Evolutionary conservation across 352 stramenopile genomes (phyloP), one percentile per base, ranked within the genome.

Genomic region (Pelagophyceae sp.): DNA sequence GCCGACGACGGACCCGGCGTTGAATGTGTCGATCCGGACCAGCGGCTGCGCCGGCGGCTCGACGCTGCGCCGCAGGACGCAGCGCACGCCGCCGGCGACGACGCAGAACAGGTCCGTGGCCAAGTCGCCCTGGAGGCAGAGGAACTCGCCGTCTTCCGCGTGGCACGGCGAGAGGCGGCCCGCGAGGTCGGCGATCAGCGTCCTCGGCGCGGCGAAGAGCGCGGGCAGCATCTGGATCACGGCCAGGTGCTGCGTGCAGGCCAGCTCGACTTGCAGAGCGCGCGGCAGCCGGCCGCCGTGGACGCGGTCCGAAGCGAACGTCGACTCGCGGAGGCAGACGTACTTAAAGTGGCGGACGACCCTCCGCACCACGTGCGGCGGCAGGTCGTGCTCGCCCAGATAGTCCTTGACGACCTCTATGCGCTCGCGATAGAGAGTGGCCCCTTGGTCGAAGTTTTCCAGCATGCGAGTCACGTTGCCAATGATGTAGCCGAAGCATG

Each of bases 401-500:
- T 72, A 72, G 31, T 25, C 63, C 63, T 72, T 72, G 63, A 72
- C n/a, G 29, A 33, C 5, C 29, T 72, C 63, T 1, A 72, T 29
- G 6, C 27, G 6, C 31, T 37, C 61, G 32, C 61, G 60, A 77
- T 85, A 87, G 15, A 82, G 80, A 37, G 82, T 76, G 20, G 80
- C 76, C 69, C 79, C 76, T 20, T 86, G 58, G 67, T 88, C 82
- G 61, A 86, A 80, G 25, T 81, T 76, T 54, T 80, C 64, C 23
- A 87, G 80, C 32, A 87, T 79, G 0, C 76, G 79, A 20, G 83
- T 81, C 60, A 88, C 85, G 67, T 65, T 85, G 15, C 84, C 85
- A 60, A 89, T 85, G 72, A 89, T 83, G 77, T 89, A 89, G 64
- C 84, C 85, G 77, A 88, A 89, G n/a, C 82, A 83, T 5, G 84